Evolutionary conservation across 805 yeast genomes (phyloP), one percentile per base, ranked within the genome.

Genomic region (Saccharomycopsis synnaedendra): DNA sequence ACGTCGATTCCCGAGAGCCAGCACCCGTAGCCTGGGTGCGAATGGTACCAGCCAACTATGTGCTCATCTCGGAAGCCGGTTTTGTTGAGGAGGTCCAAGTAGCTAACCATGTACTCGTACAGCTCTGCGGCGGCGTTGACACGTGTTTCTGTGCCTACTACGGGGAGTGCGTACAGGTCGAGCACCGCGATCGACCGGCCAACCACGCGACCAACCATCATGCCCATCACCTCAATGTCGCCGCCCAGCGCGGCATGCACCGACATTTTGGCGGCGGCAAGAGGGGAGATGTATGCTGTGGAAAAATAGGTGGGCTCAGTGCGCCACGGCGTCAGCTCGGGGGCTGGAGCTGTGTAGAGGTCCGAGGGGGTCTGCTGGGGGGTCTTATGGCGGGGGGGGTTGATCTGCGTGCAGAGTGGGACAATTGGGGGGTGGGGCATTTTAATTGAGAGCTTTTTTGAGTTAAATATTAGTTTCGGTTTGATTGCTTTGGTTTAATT

Each of bases 41-140:
- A 89, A 64, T 93, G 99, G 70, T 93, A 93, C 99, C 99, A 93
- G 34, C 98, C 98, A 10, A 93, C 85, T 28, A 90, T 83, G 55
- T 84, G 75, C 53, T 84, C 82, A n/a, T 60, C 51, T n/a, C 75
- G 62, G 28, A 53, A 54, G 1, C 76, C 76, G 19, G 71, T 66
- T 30, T 66, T 63, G 58, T 75, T 75, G 52, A 76, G 61, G 39
- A 71, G 67, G 47, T 80, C 80, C 45, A 85, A 66, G 62, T 85
- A 88, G 51, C 78, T 81, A 1, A 89, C 93, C 96, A 93, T 89
- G 61, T 82, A 93, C 61, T 90, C 97, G 62, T 89, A 89, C 0
- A 94, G 95, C 59, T 90, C 97, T 11, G 80, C 79, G 58, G 85
- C 88, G 0, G 97, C 97, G 63, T 93, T 93, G 34, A 90, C 98